Base-by-base conservation (phyloP, 192 early-diverging fungal species). In the Thamnidium elegans region DNA sequence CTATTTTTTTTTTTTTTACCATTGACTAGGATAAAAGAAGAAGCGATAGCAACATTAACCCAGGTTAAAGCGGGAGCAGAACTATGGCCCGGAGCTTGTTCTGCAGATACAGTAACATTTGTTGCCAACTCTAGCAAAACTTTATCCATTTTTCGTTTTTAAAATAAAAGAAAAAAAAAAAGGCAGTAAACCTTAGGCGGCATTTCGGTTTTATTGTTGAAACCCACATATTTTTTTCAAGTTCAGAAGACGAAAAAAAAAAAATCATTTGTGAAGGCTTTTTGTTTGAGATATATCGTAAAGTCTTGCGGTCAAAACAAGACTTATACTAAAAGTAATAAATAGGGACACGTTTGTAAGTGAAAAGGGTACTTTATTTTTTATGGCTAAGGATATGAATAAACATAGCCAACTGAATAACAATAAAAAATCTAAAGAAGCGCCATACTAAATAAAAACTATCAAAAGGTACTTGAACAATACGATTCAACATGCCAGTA, bases 31-130 rank as follows among this genome's bases (percentile, higher is more conserved):
- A 70, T 70, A 55, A 70, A 70, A 10, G 32, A 70, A 19, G 54
- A 62, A 58, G 68, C 68, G 45, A 70, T 56, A 19, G 62, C 68
- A 3, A 70, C 68, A 42, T 70, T 70, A 21, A 50, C 26, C 68
- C 68, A 70, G 21, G 53, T 56, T 11, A 70, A 23, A 26, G 13
- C 19, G 9, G 68, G 68, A 6, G 64, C 17, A 17, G 36, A 42
- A 6, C 36, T 31, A 8, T 43, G 39, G 9, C 31, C 31, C 3
- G 32, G 10, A 8, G 7, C 32, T 56, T 34, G 55, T n/a, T 54
- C 53, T 54, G 34, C 9, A 11, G 36, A 10, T 1, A 9, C 7
- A 39, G 36, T 39, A 39, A 39, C 5, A 39, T 39, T 39, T 39
- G 36, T 10, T 39, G 9, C 36, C 9, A 39, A 6, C 36, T 39